Evolutionary conservation across 1,284 basidiomycete genomes (phyloP).

Genomic region (Amylostereum areolatum): DNA sequence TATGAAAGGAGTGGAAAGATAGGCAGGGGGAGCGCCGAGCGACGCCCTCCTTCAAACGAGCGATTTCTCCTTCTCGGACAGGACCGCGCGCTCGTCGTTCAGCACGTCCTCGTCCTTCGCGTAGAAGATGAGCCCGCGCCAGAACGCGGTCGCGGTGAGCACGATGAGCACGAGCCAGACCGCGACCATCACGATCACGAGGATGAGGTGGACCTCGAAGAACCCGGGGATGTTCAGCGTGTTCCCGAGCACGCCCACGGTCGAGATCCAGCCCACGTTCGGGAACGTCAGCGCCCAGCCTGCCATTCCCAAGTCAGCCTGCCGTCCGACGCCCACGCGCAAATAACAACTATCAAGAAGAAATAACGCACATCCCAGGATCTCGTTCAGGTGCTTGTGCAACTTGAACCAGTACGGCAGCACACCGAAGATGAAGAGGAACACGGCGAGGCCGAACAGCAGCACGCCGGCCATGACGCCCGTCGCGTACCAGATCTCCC

Average conservation of each 20-base stretch:
- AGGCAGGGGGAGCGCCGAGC: too few relatives aligned
- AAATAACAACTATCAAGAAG: not conserved
- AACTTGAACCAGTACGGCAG: slow-evolving; percentile 46
- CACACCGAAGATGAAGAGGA: slow-evolving; percentile 39
- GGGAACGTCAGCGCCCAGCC: slow-evolving; percentile 46
- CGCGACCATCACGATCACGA: slow-evolving; percentile 31
- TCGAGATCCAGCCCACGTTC: slow-evolving; percentile 44
- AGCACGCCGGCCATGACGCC: slow-evolving; percentile 34
- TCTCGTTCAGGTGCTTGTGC: slow-evolving; percentile 40
- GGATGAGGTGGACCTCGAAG: slow-evolving; percentile 31
- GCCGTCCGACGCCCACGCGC: not conserved
- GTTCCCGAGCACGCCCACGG: slow-evolving; percentile 33
- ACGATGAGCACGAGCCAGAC: slow-evolving; percentile 35
- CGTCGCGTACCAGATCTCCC: slow-evolving; percentile 41
- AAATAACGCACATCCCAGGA: slow-evolving; percentile 37
- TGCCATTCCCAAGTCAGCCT: slow-evolving; percentile 7
- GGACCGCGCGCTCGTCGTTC: slow-evolving; percentile 21
- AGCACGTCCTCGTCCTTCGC: slow-evolving; percentile 39
- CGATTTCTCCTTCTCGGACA: too few relatives aligned
- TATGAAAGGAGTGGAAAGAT: too few relatives aligned
- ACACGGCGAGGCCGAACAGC: slow-evolving; percentile 41
- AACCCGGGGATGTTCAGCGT: slow-evolving; percentile 35
- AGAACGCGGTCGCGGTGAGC: slow-evolving; percentile 37
- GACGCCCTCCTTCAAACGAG: too few relatives aligned
- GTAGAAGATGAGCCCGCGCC: slow-evolving; percentile 38